Percentiles rank a stretch among this genome's conserved stretches.
Evolutionary conservation across 371 early-diverging fungal genomes (phyloP).

Genomic region (Rhizomucor miehei): DNA sequence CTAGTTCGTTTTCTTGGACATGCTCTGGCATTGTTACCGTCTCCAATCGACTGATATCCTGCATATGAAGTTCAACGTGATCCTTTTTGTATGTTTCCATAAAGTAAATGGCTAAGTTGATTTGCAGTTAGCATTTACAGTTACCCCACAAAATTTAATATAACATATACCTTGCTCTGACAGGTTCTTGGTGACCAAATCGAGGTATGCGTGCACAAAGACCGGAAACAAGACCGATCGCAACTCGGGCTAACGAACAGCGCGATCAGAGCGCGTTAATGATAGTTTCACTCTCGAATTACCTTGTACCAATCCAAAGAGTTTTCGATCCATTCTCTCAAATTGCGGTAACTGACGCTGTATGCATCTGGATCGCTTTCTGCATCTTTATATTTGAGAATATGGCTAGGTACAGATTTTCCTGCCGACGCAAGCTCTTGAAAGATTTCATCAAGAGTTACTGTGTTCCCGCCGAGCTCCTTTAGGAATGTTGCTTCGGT

Average conservation of each 20-base stretch:
- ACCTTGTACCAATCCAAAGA: slow-evolving; percentile 93
- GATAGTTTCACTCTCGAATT: neutral
- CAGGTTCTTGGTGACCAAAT: slow-evolving; percentile 68
- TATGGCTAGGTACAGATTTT: slow-evolving; percentile 46
- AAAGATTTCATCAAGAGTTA: slow-evolving; percentile 29
- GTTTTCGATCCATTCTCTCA: slow-evolving; percentile 93
- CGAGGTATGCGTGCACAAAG: slow-evolving; percentile 94
- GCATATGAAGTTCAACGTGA: slow-evolving; percentile 71
- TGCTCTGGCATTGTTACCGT: slow-evolving; percentile 75
- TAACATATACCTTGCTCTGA: slow-evolving; percentile 61
- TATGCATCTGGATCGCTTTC: slow-evolving; percentile 82
- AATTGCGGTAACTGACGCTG: slow-evolving; percentile 68
- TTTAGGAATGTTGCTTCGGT: slow-evolving; percentile 27
- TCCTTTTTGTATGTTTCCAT: slow-evolving; percentile 74
- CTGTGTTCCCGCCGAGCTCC: slow-evolving; percentile 23
- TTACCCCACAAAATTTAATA: neutral
- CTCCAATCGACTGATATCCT: slow-evolving; percentile 63
- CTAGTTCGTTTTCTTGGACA: slow-evolving; percentile 78
- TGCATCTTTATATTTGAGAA: slow-evolving; percentile 66
- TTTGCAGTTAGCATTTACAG: neutral
- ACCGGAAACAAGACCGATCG: slow-evolving; percentile 88
- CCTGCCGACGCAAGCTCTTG: slow-evolving; percentile 19
- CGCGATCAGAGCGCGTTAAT: neutral
- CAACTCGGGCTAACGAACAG: slow-evolving; percentile 74
- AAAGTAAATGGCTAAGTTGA: slow-evolving; percentile 53